Base-by-base conservation (phyloP, 352 stramenopile species). In the Phytophthora colocasiae region DNA sequence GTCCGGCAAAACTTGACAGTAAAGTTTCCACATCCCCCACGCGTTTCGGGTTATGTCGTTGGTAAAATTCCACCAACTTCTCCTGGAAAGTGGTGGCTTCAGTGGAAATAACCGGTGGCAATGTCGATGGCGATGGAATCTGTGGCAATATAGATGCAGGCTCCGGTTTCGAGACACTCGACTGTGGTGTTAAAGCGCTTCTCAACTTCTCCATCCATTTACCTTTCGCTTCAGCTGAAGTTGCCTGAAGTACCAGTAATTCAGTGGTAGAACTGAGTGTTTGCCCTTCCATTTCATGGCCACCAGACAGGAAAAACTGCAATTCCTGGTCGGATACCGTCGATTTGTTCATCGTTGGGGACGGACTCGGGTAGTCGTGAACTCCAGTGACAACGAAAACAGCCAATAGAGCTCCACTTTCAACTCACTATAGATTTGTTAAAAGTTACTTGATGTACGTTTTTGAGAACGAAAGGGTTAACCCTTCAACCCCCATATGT, bases 151-250 rank as follows among this genome's bases (percentile, higher is more conserved):
- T 12, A 47, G 36, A 15, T 31, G 15, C n/a, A 41, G 40, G 7
- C 9, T 68, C 51, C 34, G 12, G 6, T 31, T 54, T 34, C 2
- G 27, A 9, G 9, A 44, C 29, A 10, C n/a, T 71, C 0, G 50
- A 6, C 22, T 46, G 17, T 24, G 27, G 31, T 1, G 48, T 75
- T 6, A 87, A 44, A 15, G 70, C 71, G 52, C 71, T 85, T 12
- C 74, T 73, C 19, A 90, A 70, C 51, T 83, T 90, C 7, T 58
- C 58, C 66, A 90, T 83, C 83, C 83, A 90, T 19, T 69, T 65
- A 6, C 78, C 71, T 11, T 83, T 86, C 17, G 83, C 71, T 40
- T 88, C 81, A n/a, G 55, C 56, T 0, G 69, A 81, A 7, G 58
- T 40, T 0, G 81, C 67, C 15, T 77, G 68, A 1, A 92, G 69